These are phyloP conservation scores for Allium fistulosum DNA, from an alignment of 106 monocot species.

Conservation along the genomic window DNA sequence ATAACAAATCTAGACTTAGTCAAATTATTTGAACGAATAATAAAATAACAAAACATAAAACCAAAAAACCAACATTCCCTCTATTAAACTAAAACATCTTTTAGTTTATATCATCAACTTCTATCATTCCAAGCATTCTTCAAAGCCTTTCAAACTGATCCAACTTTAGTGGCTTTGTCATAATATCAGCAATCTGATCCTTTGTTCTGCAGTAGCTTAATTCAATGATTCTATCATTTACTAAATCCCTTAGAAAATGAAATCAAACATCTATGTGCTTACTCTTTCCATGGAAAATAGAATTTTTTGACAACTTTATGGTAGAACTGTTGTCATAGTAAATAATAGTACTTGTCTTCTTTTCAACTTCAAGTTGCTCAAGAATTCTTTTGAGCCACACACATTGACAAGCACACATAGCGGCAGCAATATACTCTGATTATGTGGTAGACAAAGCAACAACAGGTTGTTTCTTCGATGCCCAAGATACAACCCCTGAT, in stretches of 20 bases:
- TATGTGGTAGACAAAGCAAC: background rate
- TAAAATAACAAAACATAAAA: background rate
- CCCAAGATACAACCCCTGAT: slow-evolving; percentile 5
- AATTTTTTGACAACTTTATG: slow-evolving; percentile 4
- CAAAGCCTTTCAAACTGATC: background rate
- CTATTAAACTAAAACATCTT: background rate
- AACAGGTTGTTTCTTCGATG: slow-evolving; percentile 4
- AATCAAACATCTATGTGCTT: slow-evolving; percentile 8
- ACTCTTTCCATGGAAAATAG: slow-evolving; percentile 3
- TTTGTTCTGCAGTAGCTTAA: background rate
- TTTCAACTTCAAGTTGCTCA: background rate
- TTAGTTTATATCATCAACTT: slow-evolving; percentile 1
- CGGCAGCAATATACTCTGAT: background rate
- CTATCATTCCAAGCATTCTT: background rate
- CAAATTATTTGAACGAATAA: too few species aligned
- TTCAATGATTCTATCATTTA: background rate
- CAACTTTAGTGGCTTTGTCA: slow-evolving; percentile 2
- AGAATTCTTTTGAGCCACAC: background rate
- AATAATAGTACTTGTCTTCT: background rate
- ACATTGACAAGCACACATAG: slow-evolving; percentile 5
- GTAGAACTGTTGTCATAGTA: slow-evolving; percentile 3
- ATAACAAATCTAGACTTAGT: too few species aligned
- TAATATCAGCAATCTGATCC: slow-evolving; percentile 8
- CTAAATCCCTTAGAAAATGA: slow-evolving; percentile 4
- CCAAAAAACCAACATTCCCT: background rate